phyloP scores from a whole-genome alignment of 495 filamentous ascomycete genomes.

The Penicillium turbatum region DNA sequence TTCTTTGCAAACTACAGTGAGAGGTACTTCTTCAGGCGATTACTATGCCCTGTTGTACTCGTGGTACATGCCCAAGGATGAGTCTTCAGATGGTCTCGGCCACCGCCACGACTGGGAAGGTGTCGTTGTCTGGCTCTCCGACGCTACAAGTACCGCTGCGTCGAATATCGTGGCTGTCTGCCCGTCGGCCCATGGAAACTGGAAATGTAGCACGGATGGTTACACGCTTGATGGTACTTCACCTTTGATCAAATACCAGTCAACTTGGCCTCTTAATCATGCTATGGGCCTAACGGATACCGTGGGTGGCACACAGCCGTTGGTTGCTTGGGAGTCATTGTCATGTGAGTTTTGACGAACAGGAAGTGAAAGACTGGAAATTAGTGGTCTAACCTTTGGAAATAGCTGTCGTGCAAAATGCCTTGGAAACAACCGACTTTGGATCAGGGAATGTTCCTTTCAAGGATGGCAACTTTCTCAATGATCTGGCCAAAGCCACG shows the following conservation, averaged over 20 bases:
- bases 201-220: constrained; percentile 42
- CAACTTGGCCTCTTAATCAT: constrained; percentile 49
- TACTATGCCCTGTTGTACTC: constrained; percentile 50
- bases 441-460: constrained; percentile 20
- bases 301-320: constrained; percentile 48
- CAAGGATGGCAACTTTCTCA: constrained; percentile 15
- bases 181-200: constrained; percentile 49
- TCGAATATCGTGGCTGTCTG: constrained; percentile 48
- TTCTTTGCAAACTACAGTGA: constrained; percentile 12
- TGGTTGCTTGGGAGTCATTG: constrained; percentile 54
- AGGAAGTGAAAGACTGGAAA: too few species aligned
- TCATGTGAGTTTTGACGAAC: constrained; percentile 16
- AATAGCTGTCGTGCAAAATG: constrained; percentile 14
- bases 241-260: constrained; percentile 46
- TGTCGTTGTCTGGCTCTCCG: constrained; percentile 44
- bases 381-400: too few species aligned
- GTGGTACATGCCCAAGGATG: constrained; percentile 52
- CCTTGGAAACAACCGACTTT: constrained; percentile 24
- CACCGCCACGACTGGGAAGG: constrained; percentile 53
- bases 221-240: constrained; percentile 35
- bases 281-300: constrained; percentile 38
- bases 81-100: constrained; percentile 38
- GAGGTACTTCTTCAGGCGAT: constrained; percentile 23
- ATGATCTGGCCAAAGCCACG: constrained; percentile 17
- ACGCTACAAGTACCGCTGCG: constrained; percentile 29